phyloP scores from a whole-genome alignment of 306 rosid genomes.

The Argentina anserina region DNA sequence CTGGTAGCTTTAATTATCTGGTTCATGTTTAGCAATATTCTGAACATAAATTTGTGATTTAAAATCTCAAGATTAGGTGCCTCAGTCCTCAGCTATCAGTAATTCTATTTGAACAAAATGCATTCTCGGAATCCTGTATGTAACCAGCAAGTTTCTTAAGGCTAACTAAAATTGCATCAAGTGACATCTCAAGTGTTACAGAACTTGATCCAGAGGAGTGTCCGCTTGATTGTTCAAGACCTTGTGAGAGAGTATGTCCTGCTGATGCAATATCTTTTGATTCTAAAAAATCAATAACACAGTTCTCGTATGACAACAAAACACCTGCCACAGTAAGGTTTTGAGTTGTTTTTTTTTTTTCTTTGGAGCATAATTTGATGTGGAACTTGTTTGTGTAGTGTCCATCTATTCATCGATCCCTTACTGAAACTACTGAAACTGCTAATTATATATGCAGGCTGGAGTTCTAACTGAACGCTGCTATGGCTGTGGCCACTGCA shows the following conservation, averaged over 20 bases:
- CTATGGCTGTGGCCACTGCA: conserved; percentile 94
- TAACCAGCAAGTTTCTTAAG: neutral
- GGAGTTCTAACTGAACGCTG: conserved; percentile 93
- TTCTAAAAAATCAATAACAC: conserved; percentile 28
- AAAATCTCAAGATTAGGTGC: neutral
- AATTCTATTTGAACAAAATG: neutral
- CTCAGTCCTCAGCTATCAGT: neutral
- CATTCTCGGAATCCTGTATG: neutral
- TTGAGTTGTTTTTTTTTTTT: conserved; percentile 21
- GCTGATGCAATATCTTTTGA: conserved; percentile 75
- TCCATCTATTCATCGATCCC: neutral
- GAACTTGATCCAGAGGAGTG: conserved; percentile 91
- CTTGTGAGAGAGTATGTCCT: conserved; percentile 80
- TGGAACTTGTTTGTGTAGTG: neutral
- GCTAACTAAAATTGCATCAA: neutral
- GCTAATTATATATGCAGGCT: conserved; percentile 38
- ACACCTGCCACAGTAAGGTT: conserved; percentile 27
- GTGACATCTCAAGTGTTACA: conserved; percentile 21
- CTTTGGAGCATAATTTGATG: neutral
- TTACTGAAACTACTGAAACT: conserved; percentile 7
- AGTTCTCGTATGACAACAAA: conserved; percentile 29
- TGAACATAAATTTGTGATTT: neutral
- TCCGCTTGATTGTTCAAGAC: conserved; percentile 75
- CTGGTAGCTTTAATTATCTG: neutral
- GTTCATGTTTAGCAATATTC: neutral